These are phyloP conservation scores for Apocynum venetum DNA, from an alignment of 257 asterid species.

Conservation along the genomic window DNA sequence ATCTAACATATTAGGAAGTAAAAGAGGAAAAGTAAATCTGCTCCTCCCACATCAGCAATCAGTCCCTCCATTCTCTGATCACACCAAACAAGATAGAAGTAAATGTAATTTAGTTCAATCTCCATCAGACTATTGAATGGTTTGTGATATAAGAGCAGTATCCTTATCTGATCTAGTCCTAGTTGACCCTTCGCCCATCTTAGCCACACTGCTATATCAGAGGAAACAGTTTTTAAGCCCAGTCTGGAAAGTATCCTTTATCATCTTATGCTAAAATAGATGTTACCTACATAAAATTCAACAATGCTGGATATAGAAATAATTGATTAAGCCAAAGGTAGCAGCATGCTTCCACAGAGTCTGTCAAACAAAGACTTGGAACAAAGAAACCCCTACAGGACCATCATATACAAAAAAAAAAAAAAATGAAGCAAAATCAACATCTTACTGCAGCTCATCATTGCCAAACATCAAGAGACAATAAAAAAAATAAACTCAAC, in stretches of 20 bases:
- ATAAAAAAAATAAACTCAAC: not conserved
- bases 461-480: not conserved
- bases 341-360: not conserved
- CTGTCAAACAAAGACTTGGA: not conserved
- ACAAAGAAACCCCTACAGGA: not conserved
- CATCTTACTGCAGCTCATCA: not conserved
- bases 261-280: not conserved
- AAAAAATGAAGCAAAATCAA: not conserved
- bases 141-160: not conserved
- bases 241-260: not conserved
- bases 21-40: no score
- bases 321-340: not conserved
- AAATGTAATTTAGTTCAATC: not conserved
- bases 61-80: no score
- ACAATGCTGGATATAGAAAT: not conserved
- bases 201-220: not conserved
- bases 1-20: no score
- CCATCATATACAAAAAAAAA: not conserved
- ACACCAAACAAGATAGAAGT: not conserved
- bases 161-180: not conserved
- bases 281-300: not conserved
- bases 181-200: not conserved
- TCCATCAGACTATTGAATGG: not conserved
- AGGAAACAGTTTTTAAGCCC: not conserved
- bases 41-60: no score